Percentiles rank a stretch among this genome's conserved stretches.
Conservation (phyloP, 768 basidiomycete genomes). For the Agaricus blazei region DNA sequence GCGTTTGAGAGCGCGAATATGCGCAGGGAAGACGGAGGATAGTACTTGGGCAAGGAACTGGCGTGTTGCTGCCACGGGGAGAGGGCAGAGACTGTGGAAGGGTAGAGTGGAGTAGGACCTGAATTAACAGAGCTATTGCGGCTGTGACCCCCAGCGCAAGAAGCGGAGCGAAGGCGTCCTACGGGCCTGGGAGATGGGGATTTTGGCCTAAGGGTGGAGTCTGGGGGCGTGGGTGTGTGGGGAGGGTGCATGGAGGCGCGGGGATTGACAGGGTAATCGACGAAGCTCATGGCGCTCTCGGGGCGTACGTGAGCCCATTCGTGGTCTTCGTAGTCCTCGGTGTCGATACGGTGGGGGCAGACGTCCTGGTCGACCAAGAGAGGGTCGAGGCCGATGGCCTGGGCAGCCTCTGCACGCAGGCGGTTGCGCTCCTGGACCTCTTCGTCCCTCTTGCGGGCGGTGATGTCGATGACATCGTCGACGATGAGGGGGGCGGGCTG, state of each 20-base stretch:
- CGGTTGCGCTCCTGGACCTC: slow-evolving; percentile 73
- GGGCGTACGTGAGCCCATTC: neutral
- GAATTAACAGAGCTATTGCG: slow-evolving; percentile 32
- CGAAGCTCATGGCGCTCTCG: slow-evolving; percentile 6
- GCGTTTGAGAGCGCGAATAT: slow-evolving; percentile 56
- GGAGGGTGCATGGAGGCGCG: slow-evolving; percentile 18
- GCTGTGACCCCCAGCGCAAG: slow-evolving; percentile 27
- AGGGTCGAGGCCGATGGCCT: slow-evolving; percentile 65
- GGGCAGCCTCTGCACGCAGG: slow-evolving; percentile 70
- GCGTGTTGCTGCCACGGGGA: slow-evolving; percentile 46
- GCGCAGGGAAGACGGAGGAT: slow-evolving; percentile 62
- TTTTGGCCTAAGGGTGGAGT: slow-evolving; percentile 23
- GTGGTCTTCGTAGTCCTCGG: slow-evolving; percentile 35
- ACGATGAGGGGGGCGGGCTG: slow-evolving; percentile 41
- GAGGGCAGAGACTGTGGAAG: slow-evolving; percentile 50
- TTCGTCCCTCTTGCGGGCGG: slow-evolving; percentile 44
- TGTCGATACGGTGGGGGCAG: slow-evolving; percentile 28
- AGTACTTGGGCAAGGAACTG: slow-evolving; percentile 60
- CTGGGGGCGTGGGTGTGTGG: slow-evolving; percentile 20
- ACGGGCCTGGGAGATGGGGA: slow-evolving; percentile 14
- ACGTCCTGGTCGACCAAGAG: slow-evolving; percentile 39
- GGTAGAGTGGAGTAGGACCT: slow-evolving; percentile 52
- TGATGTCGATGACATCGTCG: slow-evolving; percentile 73
- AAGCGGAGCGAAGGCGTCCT: slow-evolving; percentile 33
- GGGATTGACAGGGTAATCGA: slow-evolving; percentile 13